Conservation (phyloP, 257 asterid genomes). For the Leptodermis oblonga region DNA sequence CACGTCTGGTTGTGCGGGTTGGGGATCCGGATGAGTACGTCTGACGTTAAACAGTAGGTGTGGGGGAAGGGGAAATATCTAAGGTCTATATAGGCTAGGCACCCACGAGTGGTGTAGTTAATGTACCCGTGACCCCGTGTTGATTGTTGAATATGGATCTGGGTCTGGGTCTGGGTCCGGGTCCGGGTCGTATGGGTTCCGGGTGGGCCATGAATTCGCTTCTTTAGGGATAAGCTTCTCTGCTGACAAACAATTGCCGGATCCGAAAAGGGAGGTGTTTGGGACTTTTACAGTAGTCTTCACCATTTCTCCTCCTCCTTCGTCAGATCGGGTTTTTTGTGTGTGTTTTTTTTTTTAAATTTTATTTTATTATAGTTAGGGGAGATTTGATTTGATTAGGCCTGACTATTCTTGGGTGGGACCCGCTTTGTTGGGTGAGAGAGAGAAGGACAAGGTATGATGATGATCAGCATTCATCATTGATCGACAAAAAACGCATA, state of each 20-base stretch:
- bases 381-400: slow-evolving; percentile 21
- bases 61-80: slow-evolving; percentile 30
- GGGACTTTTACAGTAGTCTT: slow-evolving; percentile 30
- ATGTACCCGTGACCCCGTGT: slow-evolving; percentile 75
- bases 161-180: too few relatives aligned
- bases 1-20: background rate
- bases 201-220: slow-evolving; percentile 46
- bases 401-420: slow-evolving; percentile 18
- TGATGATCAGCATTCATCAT: background rate
- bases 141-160: slow-evolving; percentile 20
- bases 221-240: too few relatives aligned
- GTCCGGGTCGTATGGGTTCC: slow-evolving; percentile 51
- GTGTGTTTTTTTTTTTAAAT: background rate
- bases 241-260: slow-evolving; percentile 47
- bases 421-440: background rate
- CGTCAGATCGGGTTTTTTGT: slow-evolving; percentile 25
- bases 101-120: slow-evolving; percentile 78
- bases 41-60: slow-evolving; percentile 1
- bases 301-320: background rate
- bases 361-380: background rate
- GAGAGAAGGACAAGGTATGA: background rate
- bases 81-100: slow-evolving; percentile 11
- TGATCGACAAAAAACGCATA: background rate
- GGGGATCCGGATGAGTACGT: slow-evolving; percentile 10
- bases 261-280: slow-evolving; percentile 47